Conservation (phyloP, 225 moss, liverwort and hornwort genomes). For the Bryoerythrophyllum caledonicum region DNA sequence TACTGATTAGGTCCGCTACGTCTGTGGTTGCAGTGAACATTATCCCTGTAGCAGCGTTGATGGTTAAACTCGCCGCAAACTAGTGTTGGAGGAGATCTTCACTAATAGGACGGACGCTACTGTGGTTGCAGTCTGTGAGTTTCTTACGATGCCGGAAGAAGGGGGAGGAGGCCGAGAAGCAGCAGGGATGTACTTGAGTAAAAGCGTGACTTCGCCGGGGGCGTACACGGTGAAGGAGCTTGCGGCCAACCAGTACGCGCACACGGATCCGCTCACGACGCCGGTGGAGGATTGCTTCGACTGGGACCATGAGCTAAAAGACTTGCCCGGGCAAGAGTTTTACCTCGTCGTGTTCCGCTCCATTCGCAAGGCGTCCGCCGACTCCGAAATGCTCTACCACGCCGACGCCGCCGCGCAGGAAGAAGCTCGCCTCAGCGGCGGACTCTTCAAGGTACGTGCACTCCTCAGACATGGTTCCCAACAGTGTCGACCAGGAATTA, state of each 20-base stretch:
- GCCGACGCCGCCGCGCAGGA: slow-evolving; percentile 76
- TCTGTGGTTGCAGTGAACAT: too few species aligned
- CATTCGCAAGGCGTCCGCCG: slow-evolving; percentile 54
- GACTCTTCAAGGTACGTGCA: slow-evolving; percentile 69
- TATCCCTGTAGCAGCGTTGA: too few species aligned
- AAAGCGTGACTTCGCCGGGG: background rate
- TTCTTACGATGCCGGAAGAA: slow-evolving; percentile 8
- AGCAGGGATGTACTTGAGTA: background rate
- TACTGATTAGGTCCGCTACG: too few species aligned
- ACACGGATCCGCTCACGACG: slow-evolving; percentile 65
- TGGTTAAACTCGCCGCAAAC: too few species aligned
- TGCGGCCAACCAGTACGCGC: slow-evolving; percentile 54
- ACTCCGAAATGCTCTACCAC: slow-evolving; percentile 54
- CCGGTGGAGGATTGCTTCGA: slow-evolving; percentile 60
- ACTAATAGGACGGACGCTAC: too few species aligned
- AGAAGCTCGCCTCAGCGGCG: slow-evolving; percentile 78
- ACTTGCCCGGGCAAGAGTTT: slow-evolving; percentile 33
- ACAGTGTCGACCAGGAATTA: too few species aligned
- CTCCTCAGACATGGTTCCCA: too few species aligned
- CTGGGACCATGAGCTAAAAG: slow-evolving; percentile 56
- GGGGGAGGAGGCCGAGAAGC: background rate
- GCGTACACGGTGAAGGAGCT: slow-evolving; percentile 50
- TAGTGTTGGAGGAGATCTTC: too few species aligned
- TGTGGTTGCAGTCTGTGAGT: background rate
- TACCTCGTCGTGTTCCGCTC: slow-evolving; percentile 85